Conservation (phyloP, 805 yeast genomes). For the Wickerhamomyces pijperi region DNA sequence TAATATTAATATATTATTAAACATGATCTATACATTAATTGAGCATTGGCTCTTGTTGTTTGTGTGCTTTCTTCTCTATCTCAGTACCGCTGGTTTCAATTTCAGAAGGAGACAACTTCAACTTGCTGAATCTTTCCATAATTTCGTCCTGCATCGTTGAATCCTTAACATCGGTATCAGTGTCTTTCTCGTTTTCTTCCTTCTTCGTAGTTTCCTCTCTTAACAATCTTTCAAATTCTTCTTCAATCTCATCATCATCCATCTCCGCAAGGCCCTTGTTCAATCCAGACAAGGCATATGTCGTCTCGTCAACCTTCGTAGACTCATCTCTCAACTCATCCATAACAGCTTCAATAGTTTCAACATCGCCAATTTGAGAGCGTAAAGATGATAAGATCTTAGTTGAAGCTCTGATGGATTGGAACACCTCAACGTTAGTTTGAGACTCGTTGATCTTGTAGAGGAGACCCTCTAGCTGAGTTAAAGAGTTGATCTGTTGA, state of each 20-base stretch:
- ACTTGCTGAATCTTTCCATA: slow-evolving; percentile 13
- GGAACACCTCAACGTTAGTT: slow-evolving; percentile 26
- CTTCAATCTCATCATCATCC: slow-evolving; percentile 22
- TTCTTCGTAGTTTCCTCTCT: slow-evolving; percentile 7
- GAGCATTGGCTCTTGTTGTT: too few relatives aligned
- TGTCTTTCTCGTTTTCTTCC: background rate
- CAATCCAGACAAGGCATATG: slow-evolving; percentile 20
- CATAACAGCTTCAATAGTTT: slow-evolving; percentile 28
- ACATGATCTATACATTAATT: too few relatives aligned
- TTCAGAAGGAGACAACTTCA: slow-evolving; percentile 15
- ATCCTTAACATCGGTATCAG: slow-evolving; percentile 2
- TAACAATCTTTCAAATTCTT: slow-evolving; percentile 26
- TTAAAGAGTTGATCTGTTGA: slow-evolving; percentile 21
- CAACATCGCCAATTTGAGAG: slow-evolving; percentile 30
- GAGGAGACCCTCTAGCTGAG: slow-evolving; percentile 27
- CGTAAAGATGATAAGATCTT: slow-evolving; percentile 27
- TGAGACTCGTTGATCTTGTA: slow-evolving; percentile 32
- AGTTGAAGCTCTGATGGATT: slow-evolving; percentile 26
- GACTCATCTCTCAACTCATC: slow-evolving; percentile 28
- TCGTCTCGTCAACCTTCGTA: slow-evolving; percentile 26
- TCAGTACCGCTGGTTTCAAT: background rate
- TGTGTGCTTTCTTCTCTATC: too few relatives aligned
- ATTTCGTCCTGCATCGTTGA: slow-evolving; percentile 8
- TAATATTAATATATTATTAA: too few relatives aligned
- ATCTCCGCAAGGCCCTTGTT: slow-evolving; percentile 14